Evolutionary conservation across 2,329 filamentous ascomycete species (phyloP).

Genomic region (Colletotrichum melonis): DNA sequence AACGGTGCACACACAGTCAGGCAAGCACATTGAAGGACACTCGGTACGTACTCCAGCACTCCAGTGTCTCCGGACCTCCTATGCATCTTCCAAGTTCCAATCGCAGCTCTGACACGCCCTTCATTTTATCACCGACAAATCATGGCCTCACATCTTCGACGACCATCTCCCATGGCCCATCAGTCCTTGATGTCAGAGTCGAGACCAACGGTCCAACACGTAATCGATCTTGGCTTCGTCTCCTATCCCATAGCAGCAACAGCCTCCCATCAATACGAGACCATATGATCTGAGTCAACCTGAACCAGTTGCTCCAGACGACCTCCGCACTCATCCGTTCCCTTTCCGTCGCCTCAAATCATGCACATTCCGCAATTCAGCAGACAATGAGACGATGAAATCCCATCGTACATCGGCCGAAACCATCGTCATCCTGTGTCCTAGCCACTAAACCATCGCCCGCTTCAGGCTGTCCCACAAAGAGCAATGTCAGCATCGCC

Average conservation of each 20-base stretch:
- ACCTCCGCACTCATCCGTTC: neutral
- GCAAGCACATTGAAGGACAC: neutral
- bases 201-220: neutral
- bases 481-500: neutral
- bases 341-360: neutral
- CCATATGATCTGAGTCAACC: neutral
- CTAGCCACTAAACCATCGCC: neutral
- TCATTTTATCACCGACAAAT: constrained; percentile 12
- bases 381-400: constrained; percentile 20
- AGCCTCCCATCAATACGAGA: neutral
- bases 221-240: neutral
- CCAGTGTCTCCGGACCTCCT: neutral
- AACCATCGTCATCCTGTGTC: constrained; percentile 28
- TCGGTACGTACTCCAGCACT: neutral
- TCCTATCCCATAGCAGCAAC: neutral
- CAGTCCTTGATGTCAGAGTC: neutral
- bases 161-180: neutral
- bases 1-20: neutral
- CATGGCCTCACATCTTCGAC: constrained; percentile 1
- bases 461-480: neutral
- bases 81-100: constrained; percentile 29
- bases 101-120: constrained; percentile 21
- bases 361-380: neutral
- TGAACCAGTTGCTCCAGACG: neutral
- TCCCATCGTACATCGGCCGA: constrained; percentile 8